Evolutionary conservation across 179 eudicot genomes (phyloP).

Genomic region (Beta corolliflora): DNA sequence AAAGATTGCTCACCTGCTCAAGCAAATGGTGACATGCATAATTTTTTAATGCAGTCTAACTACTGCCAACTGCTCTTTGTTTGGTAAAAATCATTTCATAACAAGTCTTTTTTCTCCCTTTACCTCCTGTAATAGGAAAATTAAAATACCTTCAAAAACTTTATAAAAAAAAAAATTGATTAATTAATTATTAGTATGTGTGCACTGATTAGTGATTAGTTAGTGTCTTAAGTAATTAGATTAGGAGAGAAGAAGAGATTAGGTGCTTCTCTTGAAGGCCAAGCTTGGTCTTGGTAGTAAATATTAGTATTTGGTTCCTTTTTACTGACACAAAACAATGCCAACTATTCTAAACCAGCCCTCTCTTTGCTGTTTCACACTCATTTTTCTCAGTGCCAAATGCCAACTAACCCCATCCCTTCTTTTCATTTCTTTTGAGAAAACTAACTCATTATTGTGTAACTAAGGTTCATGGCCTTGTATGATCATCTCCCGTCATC

Average conservation of each 20-base stretch:
- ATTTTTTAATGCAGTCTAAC: slow-evolving; percentile 51
- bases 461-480: slow-evolving; percentile 25
- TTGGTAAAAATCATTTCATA: slow-evolving; percentile 49
- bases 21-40: slow-evolving; percentile 53
- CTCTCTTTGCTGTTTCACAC: slow-evolving; percentile 74
- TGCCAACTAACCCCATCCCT: slow-evolving; percentile 55
- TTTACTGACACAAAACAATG: slow-evolving; percentile 65
- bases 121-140: slow-evolving; percentile 6
- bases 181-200: neutral
- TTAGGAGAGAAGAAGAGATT: neutral
- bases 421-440: slow-evolving; percentile 46
- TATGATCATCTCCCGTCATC: slow-evolving; percentile 24
- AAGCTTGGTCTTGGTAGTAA: slow-evolving; percentile 46
- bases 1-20: slow-evolving; percentile 55
- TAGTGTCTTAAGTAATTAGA: slow-evolving; percentile 6
- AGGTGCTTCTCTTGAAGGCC: slow-evolving; percentile 63
- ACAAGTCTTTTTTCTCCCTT: slow-evolving; percentile 17
- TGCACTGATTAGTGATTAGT: slow-evolving; percentile 12
- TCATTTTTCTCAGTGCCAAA: slow-evolving; percentile 45
- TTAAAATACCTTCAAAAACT: slow-evolving; percentile 2
- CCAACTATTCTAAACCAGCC: slow-evolving; percentile 61
- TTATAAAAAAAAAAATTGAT: neutral
- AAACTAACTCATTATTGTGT: slow-evolving; percentile 40
- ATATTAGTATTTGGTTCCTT: slow-evolving; percentile 18
- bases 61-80: slow-evolving; percentile 68